Conservation (phyloP, 352 stramenopile genomes). For the Phytophthora pini region DNA sequence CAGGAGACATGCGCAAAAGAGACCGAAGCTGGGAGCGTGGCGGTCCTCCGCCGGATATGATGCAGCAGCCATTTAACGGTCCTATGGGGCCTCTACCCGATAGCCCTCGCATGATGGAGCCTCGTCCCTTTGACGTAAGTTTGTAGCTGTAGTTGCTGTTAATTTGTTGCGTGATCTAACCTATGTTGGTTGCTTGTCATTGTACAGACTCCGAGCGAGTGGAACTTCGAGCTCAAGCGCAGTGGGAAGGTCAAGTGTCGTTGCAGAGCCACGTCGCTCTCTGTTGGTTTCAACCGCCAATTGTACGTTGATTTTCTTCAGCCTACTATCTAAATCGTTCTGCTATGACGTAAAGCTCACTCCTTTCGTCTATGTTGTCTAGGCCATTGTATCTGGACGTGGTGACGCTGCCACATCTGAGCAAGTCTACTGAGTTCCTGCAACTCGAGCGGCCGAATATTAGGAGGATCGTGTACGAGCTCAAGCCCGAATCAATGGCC, state of each 20-base stretch:
- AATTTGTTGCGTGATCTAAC: conserved; percentile 9
- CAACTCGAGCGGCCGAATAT: conserved; percentile 62
- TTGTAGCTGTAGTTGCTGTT: conserved; percentile 3
- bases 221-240: conserved; percentile 47
- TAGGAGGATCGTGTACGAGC: conserved; percentile 68
- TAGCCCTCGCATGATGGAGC: conserved; percentile 43
- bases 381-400: conserved; percentile 75
- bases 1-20: conserved; percentile 42
- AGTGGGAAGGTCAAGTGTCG: conserved; percentile 45
- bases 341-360: conserved; percentile 1
- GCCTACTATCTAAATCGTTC: too few species aligned
- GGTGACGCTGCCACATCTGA: conserved; percentile 63
- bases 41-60: conserved; percentile 28
- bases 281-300: conserved; percentile 34
- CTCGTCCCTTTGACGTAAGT: conserved; percentile 38
- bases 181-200: conserved; percentile 1
- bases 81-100: conserved; percentile 26
- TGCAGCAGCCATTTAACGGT: conserved; percentile 30
- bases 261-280: conserved; percentile 39
- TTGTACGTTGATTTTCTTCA: conserved; percentile 26
- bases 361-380: conserved; percentile 7
- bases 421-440: conserved; percentile 69
- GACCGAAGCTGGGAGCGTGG: conserved; percentile 52
- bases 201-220: conserved; percentile 40
- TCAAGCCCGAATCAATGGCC: conserved; percentile 59